Conservation (phyloP, 176 grass and related monocot species). For the Eleusine coracana region DNA sequence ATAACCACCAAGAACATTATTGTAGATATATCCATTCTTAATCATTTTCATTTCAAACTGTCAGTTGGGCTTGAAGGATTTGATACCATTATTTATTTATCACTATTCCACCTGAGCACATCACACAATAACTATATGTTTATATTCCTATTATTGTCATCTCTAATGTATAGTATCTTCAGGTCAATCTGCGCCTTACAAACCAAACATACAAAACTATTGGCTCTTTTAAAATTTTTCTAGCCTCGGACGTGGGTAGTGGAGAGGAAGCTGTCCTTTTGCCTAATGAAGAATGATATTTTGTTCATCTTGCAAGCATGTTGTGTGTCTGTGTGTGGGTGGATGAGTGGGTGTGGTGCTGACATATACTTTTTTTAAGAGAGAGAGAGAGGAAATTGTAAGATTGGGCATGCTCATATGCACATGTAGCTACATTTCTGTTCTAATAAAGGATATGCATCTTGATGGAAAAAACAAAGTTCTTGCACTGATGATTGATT, state of each 20-base stretch:
- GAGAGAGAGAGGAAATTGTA: too few relatives aligned
- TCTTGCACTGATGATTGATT: too few relatives aligned
- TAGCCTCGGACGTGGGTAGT: conserved; percentile 55
- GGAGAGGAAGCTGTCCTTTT: conserved; percentile 52
- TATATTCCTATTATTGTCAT: neutral
- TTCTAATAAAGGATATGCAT: too few relatives aligned
- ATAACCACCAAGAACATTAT: neutral
- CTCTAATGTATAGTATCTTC: conserved; percentile 36
- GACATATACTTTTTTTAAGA: too few relatives aligned
- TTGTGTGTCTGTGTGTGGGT: too few relatives aligned
- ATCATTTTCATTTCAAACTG: neutral
- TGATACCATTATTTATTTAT: conserved; percentile 32
- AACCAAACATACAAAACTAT: conserved; percentile 88
- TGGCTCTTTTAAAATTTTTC: conserved; percentile 92
- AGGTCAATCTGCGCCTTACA: conserved; percentile 85
- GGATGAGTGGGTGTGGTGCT: too few relatives aligned
- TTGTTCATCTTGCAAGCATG: too few relatives aligned
- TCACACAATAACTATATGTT: neutral
- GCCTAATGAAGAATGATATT: too few relatives aligned
- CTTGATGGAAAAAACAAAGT: too few relatives aligned
- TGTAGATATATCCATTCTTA: conserved; percentile 22
- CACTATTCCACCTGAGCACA: neutral
- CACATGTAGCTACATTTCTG: too few relatives aligned
- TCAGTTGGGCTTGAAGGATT: conserved; percentile 11
- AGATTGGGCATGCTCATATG: too few relatives aligned